These are phyloP conservation scores for Parathielavia hyrcaniae DNA, from an alignment of 495 filamentous ascomycete species.

Conservation along the genomic window DNA sequence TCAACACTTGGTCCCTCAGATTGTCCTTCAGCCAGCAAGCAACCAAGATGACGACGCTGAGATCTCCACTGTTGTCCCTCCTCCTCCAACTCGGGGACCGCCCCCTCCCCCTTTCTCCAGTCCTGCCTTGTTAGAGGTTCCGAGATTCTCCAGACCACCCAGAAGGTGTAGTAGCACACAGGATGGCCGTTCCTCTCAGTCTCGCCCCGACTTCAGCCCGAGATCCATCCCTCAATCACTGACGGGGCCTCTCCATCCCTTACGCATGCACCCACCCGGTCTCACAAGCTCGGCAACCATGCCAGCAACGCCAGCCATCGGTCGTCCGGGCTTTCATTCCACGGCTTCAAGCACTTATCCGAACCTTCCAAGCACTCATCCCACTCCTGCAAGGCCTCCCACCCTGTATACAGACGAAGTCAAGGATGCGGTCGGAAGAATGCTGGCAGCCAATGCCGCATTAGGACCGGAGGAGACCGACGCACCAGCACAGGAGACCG, in stretches of 20 bases:
- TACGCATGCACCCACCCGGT: conserved; percentile 17
- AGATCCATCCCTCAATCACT: background rate
- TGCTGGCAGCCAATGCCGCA: conserved; percentile 27
- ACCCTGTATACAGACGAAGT: conserved; percentile 12
- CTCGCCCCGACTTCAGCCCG: background rate
- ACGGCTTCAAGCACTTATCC: background rate
- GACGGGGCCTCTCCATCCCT: conserved; percentile 15
- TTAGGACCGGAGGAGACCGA: background rate
- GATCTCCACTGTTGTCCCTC: background rate
- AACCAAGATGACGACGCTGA: background rate
- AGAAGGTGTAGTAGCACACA: background rate
- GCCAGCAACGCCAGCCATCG: too few relatives aligned
- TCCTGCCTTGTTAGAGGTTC: background rate
- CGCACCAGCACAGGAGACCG: background rate
- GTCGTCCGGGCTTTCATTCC: too few relatives aligned
- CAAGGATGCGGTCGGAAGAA: conserved; percentile 26
- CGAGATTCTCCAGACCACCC: background rate
- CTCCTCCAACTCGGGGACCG: background rate
- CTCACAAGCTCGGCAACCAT: too few relatives aligned
- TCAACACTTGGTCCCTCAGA: background rate
- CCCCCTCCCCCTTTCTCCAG: background rate
- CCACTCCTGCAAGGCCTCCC: background rate
- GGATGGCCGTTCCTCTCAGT: background rate
- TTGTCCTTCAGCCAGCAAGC: background rate
- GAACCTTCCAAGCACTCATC: background rate